phyloP scores from a whole-genome alignment of 805 yeast species.

The Pichia ethanolica region DNA sequence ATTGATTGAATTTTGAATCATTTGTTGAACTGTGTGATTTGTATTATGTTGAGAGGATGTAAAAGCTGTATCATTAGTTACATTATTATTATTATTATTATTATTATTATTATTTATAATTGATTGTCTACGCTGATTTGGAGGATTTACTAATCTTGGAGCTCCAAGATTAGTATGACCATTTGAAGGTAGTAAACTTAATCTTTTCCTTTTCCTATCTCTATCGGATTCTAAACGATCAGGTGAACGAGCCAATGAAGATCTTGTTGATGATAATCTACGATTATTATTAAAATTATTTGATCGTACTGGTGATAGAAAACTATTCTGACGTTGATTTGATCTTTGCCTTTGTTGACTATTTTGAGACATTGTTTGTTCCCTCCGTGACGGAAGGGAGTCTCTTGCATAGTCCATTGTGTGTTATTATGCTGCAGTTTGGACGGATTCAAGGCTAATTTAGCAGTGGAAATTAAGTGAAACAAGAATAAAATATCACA shows the following conservation, averaged over 20 bases:
- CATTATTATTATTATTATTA: not conserved
- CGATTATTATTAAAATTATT: slow-evolving; percentile 5
- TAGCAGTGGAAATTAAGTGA: too few relatives aligned
- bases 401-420: not conserved
- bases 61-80: not conserved
- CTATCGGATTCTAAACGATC: slow-evolving; percentile 1
- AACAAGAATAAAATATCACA: too few relatives aligned
- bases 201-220: slow-evolving; percentile 19
- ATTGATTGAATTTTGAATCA: slow-evolving; percentile 22
- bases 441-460: too few relatives aligned
- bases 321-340: slow-evolving; percentile 5
- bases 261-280: slow-evolving; percentile 1
- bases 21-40: slow-evolving; percentile 15
- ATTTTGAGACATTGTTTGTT: not conserved
- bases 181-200: slow-evolving; percentile 25
- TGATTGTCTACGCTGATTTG: slow-evolving; percentile 20
- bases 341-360: not conserved
- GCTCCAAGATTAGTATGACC: slow-evolving; percentile 21
- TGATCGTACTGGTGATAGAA: slow-evolving; percentile 4
- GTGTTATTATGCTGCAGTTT: too few relatives aligned
- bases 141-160: slow-evolving; percentile 21
- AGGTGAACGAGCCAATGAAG: slow-evolving; percentile 8
- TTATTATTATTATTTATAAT: slow-evolving; percentile 11
- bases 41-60: not conserved
- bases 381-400: slow-evolving; percentile 1